Evolutionary conservation across 1,139 yeast genomes (phyloP).

Genomic region (Blastobotrys apis): DNA sequence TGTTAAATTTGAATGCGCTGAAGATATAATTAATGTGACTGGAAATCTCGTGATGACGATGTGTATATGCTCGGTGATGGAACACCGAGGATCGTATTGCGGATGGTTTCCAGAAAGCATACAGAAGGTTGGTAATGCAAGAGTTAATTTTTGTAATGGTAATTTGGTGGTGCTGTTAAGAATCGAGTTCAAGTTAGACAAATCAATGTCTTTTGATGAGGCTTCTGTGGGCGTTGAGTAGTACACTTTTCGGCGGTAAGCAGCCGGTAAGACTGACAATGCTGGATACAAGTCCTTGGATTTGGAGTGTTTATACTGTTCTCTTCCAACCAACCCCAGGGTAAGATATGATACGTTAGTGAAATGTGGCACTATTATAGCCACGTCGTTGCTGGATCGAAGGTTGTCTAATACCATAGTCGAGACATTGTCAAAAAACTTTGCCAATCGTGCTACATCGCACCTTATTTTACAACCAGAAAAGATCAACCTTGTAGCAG

Average conservation of each 20-base stretch:
- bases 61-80: constrained; percentile 4
- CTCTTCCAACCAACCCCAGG: constrained; percentile 12
- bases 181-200: neutral
- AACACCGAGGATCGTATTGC: neutral
- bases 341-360: constrained; percentile 8
- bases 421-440: constrained; percentile 4
- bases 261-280: neutral
- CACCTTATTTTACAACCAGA: constrained; percentile 14
- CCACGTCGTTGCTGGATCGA: constrained; percentile 2
- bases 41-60: neutral
- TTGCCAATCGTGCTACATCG: neutral
- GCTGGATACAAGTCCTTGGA: constrained; percentile 9
- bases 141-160: neutral
- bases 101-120: no score
- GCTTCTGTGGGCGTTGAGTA: constrained; percentile 1
- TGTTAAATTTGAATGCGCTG: neutral
- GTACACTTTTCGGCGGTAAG: neutral
- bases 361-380: neutral
- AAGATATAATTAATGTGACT: neutral
- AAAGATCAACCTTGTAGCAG: constrained; percentile 7
- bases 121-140: no score
- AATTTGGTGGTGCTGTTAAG: neutral
- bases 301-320: neutral
- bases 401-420: constrained; percentile 13
- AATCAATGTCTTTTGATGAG: constrained; percentile 2